Base-by-base conservation (phyloP, 371 early-diverging fungal genomes). In the Vairimorpha necatrix region DNA sequence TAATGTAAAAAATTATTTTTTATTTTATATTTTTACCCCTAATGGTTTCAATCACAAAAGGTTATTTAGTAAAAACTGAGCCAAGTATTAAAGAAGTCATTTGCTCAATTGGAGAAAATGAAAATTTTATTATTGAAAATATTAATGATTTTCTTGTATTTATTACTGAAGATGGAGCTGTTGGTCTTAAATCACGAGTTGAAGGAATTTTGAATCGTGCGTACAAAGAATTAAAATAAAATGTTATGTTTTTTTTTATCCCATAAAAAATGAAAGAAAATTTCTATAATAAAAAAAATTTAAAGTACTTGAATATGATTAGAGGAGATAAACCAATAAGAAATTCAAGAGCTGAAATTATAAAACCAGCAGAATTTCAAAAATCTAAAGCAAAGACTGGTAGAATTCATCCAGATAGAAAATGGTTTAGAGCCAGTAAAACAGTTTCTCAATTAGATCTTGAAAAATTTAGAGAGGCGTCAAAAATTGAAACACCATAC, bases 371-470 rank as follows among this genome's bases (percentile, higher is more conserved):
- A 16, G 88, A 87, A 32, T 98, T 90, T 85, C 98, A 97, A 88
- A 88, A 86, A 67, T 89, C 89, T 13, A 86, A 88, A 32, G 89
- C 90, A 9, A 90, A 90, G 24, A 73, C 76, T 13, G 86, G 86
- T 7, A 88, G 94, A 75, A 90, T 97, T 22, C 90, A 91, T 69
- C 93, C 97, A 69, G 90, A 93, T 84, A 88, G 96, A 84, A 89
- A 91, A 79, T 97, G 96, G 98, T 98, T 97, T 85, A 93, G 93
- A 87, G 89, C 84, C 91, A 96, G 88, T 91, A 94, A 53, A 67
- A 78, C 74, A 14, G 76, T 84, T 13, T 79, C 79, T n/a, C 74
- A 94, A 50, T 90, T 92, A 79, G 93, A 93, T 70, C 89, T 97
- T 81, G 89, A 90, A 39, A 86, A 88, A 69, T 91, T 89, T 82